Percentiles rank a stretch among this genome's conserved stretches.
Conservation (phyloP, 164 flowering plant species). For the Aristolochia fimbriata region DNA sequence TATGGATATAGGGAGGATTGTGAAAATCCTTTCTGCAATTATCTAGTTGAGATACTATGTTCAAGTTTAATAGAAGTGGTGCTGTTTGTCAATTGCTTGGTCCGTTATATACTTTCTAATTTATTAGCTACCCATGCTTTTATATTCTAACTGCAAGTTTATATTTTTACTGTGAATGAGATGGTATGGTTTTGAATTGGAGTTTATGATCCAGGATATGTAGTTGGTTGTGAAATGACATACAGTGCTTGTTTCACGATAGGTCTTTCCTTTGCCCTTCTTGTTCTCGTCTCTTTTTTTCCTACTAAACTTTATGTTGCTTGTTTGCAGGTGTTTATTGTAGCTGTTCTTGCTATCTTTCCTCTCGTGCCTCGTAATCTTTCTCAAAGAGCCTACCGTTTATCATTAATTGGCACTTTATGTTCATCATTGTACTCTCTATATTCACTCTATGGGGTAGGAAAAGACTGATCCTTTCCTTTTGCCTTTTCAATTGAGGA, state of each 20-base stretch:
- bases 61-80: too few relatives aligned
- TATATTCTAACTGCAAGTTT: too few relatives aligned
- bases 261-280: background rate
- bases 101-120: too few relatives aligned
- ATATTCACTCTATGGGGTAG: slow-evolving; percentile 89
- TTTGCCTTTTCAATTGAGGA: background rate
- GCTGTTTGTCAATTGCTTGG: too few relatives aligned
- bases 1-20: too few relatives aligned
- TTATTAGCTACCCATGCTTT: too few relatives aligned
- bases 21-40: too few relatives aligned
- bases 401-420: slow-evolving; percentile 83
- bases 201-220: too few relatives aligned
- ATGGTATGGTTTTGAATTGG: too few relatives aligned
- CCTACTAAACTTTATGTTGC: background rate
- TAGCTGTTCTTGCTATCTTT: slow-evolving; percentile 78
- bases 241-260: background rate
- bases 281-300: background rate
- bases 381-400: slow-evolving; percentile 74
- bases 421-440: slow-evolving; percentile 71
- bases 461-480: background rate
- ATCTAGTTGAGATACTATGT: too few relatives aligned
- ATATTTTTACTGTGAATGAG: too few relatives aligned
- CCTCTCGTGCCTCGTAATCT: slow-evolving; percentile 68
- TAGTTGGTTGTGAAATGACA: too few relatives aligned
- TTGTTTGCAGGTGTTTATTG: slow-evolving; percentile 62